Base-by-base conservation (phyloP, 176 grass and related monocot genomes). In the Coix lacrymajobi region DNA sequence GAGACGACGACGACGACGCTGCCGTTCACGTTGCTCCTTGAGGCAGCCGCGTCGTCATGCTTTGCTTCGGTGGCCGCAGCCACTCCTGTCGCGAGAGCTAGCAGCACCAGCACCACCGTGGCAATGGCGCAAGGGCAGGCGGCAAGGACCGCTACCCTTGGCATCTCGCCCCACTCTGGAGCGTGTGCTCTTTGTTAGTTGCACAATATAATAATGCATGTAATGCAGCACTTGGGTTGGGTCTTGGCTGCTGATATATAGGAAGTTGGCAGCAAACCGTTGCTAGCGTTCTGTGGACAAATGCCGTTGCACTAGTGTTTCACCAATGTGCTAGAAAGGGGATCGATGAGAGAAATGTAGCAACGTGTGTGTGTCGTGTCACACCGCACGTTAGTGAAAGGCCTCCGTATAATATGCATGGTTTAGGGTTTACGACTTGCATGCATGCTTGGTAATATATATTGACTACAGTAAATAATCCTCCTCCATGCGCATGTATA, bases 101-200 rank as follows among this genome's bases (percentile, higher is more conserved):
- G 71, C 8, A 73, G 28, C 7, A 90, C n/a, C n/a, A n/a, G 29
- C 16, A 48, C 37, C 20, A 54, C 37, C 28, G 64, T 12, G 40
- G 78, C 91, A 37, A 79, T 72, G 70, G 87, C 64, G 29, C 17
- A 69, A 84, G 51, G 1, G 26, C 4, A 1, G 9, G 19, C 51
- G 1, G 10, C 52, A 11, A 57, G 54, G 54, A 57, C 22, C 20
- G 10, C 8, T 15, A 32, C 12, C 20, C 72, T 75, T 58, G 10
- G 83, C 67, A 56, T 82, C 41, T 66, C 22, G 82, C 43, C 32
- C 31, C 60, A 43, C 39, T 68, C 46, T 11, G 28, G 40, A 20
- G 29, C 33, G 88, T 45, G 78, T 2, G 62, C 16, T 24, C 9
- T 41, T 40, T 6, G 36, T 39, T 45, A 45, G 22, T 15, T 73